Base-by-base conservation (phyloP, 768 basidiomycete genomes). In the Naganishia randhawae region DNA sequence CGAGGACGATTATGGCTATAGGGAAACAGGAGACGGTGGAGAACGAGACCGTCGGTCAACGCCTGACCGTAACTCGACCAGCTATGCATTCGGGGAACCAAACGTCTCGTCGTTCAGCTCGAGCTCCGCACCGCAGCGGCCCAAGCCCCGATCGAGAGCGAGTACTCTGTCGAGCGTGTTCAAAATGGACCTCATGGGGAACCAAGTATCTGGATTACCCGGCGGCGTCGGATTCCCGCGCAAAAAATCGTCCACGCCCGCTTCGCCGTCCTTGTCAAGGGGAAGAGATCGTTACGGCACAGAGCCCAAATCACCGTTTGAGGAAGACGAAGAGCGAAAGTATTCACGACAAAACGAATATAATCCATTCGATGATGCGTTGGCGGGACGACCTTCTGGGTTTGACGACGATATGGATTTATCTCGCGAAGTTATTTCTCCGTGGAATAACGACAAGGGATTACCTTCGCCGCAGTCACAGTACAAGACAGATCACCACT, bases 11-110 rank as follows among this genome's bases (percentile, higher is more conserved):
- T 74, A 78, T 41, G 72, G 72, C 51, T 68, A 71, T 13, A 73
- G 70, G 1, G 72, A 75, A 64, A 69, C 61, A 65, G 71, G 62
- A 37, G 63, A 22, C 19, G 52, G 33, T 19, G 33, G 55, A n/a
- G 52, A 63, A 16, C 10, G 45, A 14, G 31, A 52, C n/a, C 25
- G 52, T 29, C 32, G 75, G 72, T 22, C 32, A n/a, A 11, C 14
- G 35, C 33, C 33, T 41, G 13, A 9, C 14, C 51, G 51, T 9
- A 53, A 22, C 51, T 13, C 51, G 11, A 13, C 51, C 11, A 67
- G 72, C 22, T 79, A 79, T 62, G 77, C 73, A 29, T 80, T 80
- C 66, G 77, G 75, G 8, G 74, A 65, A 33, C 45, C 72, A 51
- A 75, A 75, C 7, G 69, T 72, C 25, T 76, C 75, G 0, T 65